Percentiles rank a stretch among this genome's conserved stretches.
These are phyloP conservation scores for Termitomyces sp. DNA, from an alignment of 768 basidiomycete genomes.

Conservation along the genomic window DNA sequence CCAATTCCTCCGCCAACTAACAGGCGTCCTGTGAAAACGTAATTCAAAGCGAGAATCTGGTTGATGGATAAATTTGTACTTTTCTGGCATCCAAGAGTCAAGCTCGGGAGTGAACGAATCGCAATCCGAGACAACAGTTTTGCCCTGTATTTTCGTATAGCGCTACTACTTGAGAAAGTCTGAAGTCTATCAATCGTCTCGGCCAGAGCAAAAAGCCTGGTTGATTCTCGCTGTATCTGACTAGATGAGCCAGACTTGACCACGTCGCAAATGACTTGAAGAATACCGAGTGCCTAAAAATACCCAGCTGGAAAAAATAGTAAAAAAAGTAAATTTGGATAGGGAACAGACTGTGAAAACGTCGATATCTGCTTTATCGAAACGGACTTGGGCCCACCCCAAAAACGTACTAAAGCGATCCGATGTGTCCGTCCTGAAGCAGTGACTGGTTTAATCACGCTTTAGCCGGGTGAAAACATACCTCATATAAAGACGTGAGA, in stretches of 20 bases:
- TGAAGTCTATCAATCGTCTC: slow-evolving; percentile 34
- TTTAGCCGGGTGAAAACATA: slow-evolving; percentile 24
- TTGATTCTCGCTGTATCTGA: slow-evolving; percentile 39
- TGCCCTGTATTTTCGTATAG: slow-evolving; percentile 61
- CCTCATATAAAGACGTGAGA: slow-evolving; percentile 81
- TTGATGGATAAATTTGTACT: slow-evolving; percentile 25
- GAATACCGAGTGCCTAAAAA: slow-evolving; percentile 56
- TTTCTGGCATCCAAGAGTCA: slow-evolving; percentile 30
- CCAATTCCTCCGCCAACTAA: slow-evolving; percentile 21
- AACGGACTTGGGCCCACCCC: slow-evolving; percentile 33
- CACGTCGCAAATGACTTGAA: slow-evolving; percentile 69
- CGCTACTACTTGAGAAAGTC: slow-evolving; percentile 47
- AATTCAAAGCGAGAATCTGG: not conserved
- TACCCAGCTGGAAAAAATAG: not conserved
- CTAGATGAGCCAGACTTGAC: slow-evolving; percentile 57
- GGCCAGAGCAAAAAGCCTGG: slow-evolving; percentile 41
- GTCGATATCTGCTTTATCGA: slow-evolving; percentile 33
- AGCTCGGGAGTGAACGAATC: slow-evolving; percentile 53
- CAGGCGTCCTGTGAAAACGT: slow-evolving; percentile 22
- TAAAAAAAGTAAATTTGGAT: not conserved
- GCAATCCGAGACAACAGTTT: slow-evolving; percentile 69
- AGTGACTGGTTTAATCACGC: not conserved
- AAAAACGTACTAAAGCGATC: slow-evolving; percentile 49
- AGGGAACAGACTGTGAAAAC: slow-evolving; percentile 43
- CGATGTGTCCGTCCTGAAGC: slow-evolving; percentile 55